Conservation (phyloP, 164 flowering plant species). For the Cinnamomum micranthum region DNA sequence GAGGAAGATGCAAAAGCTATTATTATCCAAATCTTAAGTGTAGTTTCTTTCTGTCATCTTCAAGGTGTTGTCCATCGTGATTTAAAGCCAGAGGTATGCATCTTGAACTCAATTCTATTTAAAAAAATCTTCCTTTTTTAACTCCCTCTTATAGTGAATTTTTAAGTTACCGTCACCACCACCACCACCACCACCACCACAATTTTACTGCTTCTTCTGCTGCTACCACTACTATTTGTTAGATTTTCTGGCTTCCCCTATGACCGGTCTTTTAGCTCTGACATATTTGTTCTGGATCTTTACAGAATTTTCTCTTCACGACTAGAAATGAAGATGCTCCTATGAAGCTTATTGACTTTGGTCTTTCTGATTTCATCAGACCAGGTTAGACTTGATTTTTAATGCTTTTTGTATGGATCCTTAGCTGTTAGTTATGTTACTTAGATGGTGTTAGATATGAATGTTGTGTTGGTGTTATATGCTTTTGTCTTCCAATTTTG, state of each 20-base stretch:
- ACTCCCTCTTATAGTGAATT: not conserved
- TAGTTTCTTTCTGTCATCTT: conserved; percentile 74
- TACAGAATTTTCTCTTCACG: conserved; percentile 90
- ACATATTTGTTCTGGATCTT: not conserved
- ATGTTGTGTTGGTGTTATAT: not conserved
- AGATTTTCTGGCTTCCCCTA: not conserved
- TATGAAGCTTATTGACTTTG: conserved; percentile 97
- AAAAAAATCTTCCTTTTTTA: not conserved
- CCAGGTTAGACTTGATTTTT: conserved; percentile 48
- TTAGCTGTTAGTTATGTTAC: not conserved
- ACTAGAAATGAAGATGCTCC: conserved; percentile 78
- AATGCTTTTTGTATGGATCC: not conserved
- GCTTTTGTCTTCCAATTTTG: no score
- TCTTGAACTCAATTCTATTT: conserved; percentile 24
- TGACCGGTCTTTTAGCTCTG: not conserved
- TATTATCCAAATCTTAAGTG: conserved; percentile 59
- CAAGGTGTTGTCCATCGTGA: conserved; percentile 95
- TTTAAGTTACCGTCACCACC: not conserved
- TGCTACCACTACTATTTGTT: no score
- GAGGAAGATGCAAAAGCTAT: conserved; percentile 79
- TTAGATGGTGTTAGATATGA: not conserved
- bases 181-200: not conserved
- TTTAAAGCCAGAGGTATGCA: conserved; percentile 80
- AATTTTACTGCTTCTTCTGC: no score
- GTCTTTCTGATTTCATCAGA: conserved; percentile 88